A percentile compares a stretch with the other conserved stretches of the same genome.
phyloP scores from a whole-genome alignment of 495 filamentous ascomycete genomes.

The Trichoderma orchidacearum region DNA sequence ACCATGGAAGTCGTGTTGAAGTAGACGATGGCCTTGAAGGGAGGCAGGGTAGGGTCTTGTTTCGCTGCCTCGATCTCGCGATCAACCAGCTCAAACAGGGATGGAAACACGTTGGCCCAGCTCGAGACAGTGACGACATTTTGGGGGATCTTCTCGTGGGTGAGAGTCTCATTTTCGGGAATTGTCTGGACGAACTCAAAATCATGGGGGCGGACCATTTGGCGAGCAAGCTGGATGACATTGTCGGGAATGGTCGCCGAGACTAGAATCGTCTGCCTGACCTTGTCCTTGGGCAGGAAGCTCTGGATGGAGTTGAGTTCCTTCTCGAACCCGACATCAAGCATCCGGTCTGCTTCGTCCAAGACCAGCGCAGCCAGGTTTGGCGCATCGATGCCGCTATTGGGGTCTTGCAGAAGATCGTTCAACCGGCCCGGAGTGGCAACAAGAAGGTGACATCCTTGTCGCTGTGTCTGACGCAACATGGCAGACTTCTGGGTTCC shows the following conservation, averaged over 20 bases:
- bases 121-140: slow-evolving; percentile 48
- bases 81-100: slow-evolving; percentile 60
- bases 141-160: slow-evolving; percentile 75
- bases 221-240: slow-evolving; percentile 64
- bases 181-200: slow-evolving; percentile 82
- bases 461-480: slow-evolving; percentile 44
- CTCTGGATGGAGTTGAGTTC: slow-evolving; percentile 60
- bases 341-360: slow-evolving; percentile 86
- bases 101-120: slow-evolving; percentile 63
- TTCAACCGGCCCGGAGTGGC: slow-evolving; percentile 82
- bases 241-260: slow-evolving; percentile 82
- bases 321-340: slow-evolving; percentile 78
- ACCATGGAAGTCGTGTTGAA: slow-evolving; percentile 67
- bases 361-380: slow-evolving; percentile 69
- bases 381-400: slow-evolving; percentile 53
- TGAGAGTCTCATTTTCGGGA: slow-evolving; percentile 61
- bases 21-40: slow-evolving; percentile 93
- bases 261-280: slow-evolving; percentile 83
- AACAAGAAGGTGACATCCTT: slow-evolving; percentile 83
- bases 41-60: slow-evolving; percentile 24
- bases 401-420: slow-evolving; percentile 65
- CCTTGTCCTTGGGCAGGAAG: slow-evolving; percentile 45
- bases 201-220: slow-evolving; percentile 31
- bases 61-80: slow-evolving; percentile 30
- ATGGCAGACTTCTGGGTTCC: slow-evolving; percentile 59